Percentiles rank a stretch among this genome's conserved stretches.
Evolutionary conservation across 352 stramenopile species (phyloP).

Genomic region (Phytophthora ohioensis): DNA sequence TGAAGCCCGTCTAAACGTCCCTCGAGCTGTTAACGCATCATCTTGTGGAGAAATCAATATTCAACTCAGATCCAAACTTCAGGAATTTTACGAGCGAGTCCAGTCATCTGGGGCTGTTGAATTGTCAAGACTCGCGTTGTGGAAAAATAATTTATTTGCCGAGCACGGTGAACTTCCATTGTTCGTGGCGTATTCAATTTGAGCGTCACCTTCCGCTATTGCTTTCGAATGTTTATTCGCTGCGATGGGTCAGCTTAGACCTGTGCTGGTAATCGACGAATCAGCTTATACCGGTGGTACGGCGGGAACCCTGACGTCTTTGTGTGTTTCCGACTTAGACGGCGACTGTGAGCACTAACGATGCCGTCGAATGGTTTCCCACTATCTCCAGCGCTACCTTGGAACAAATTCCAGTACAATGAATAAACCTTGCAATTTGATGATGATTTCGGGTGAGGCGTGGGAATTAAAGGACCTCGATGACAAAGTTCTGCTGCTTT

Average conservation of each 20-base stretch:
- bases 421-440: not conserved
- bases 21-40: too few relatives aligned
- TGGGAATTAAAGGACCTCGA: constrained; percentile 37
- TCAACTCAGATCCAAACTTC: too few relatives aligned
- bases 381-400: not conserved
- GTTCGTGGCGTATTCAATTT: constrained; percentile 23
- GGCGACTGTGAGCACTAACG: not conserved
- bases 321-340: not conserved
- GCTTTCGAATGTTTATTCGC: constrained; percentile 44
- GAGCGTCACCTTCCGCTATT: constrained; percentile 1
- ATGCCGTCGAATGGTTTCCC: not conserved
- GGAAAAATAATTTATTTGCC: too few relatives aligned
- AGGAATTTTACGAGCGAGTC: too few relatives aligned
- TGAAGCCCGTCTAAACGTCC: too few relatives aligned
- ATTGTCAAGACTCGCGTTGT: too few relatives aligned
- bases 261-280: constrained; percentile 35
- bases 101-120: too few relatives aligned
- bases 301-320: constrained; percentile 6
- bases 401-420: not conserved
- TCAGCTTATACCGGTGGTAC: constrained; percentile 1
- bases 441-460: constrained; percentile 43
- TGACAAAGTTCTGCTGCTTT: constrained; percentile 33
- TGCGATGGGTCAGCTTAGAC: constrained; percentile 16
- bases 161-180: not conserved
- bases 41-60: too few relatives aligned